Percentiles rank a stretch among this genome's conserved stretches.
Evolutionary conservation across 2,329 filamentous ascomycete genomes (phyloP).

Genomic region (Talaromyces islandicus): DNA sequence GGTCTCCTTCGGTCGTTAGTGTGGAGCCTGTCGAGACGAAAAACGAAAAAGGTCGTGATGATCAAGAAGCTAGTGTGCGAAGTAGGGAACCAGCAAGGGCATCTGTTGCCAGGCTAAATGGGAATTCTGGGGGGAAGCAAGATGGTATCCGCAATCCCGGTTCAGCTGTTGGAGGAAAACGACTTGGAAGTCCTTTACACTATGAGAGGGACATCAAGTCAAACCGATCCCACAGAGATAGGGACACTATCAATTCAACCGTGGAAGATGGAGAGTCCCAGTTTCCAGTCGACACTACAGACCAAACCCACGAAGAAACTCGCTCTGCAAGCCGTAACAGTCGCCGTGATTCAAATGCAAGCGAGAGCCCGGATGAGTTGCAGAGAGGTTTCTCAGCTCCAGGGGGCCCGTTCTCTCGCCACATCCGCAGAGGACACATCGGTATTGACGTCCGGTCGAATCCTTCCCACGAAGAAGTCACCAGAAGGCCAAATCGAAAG

Average conservation of each 20-base stretch:
- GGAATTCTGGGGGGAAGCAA: background rate
- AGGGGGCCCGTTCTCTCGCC: constrained; percentile 13
- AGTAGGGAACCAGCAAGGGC: background rate
- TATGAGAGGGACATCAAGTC: background rate
- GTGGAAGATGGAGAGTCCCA: background rate
- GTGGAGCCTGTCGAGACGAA: background rate
- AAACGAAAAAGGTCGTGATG: background rate
- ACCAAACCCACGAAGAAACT: background rate
- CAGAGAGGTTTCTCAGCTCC: constrained; percentile 31
- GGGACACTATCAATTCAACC: background rate
- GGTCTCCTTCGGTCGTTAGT: constrained; percentile 18
- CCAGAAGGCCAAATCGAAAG: constrained; percentile 6
- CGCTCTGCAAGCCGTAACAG: background rate
- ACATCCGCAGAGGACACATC: background rate
- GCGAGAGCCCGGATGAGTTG: constrained; percentile 36
- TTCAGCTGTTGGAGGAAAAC: background rate
- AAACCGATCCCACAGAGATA: background rate
- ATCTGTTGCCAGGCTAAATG: background rate
- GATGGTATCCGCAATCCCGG: background rate
- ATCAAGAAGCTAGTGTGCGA: background rate
- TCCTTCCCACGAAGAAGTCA: background rate
- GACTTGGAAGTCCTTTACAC: background rate
- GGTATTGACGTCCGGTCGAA: constrained; percentile 4
- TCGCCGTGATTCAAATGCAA: constrained; percentile 10
- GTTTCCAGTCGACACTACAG: background rate